These are phyloP conservation scores for Microdochium nivale DNA, from an alignment of 2,329 filamentous ascomycete genomes.

Conservation along the genomic window DNA sequence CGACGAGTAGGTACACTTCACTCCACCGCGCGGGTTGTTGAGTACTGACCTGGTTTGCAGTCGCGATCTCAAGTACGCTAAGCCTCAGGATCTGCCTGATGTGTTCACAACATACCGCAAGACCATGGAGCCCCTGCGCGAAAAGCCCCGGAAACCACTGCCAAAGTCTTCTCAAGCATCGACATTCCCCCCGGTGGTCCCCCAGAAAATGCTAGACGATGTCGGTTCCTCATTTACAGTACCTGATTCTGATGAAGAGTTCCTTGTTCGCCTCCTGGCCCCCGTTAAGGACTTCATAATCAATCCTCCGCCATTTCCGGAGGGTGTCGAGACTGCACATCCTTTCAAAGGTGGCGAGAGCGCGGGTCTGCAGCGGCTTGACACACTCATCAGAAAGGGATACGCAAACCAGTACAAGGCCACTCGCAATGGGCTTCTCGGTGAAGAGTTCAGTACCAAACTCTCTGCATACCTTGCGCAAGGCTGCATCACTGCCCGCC, in stretches of 20 bases:
- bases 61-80: conserved; percentile 53
- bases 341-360: conserved; percentile 62
- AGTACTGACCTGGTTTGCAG: conserved; percentile 27
- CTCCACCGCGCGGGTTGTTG: background rate
- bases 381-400: conserved; percentile 51
- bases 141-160: conserved; percentile 50
- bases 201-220: conserved; percentile 37
- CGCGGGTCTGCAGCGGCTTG: conserved; percentile 47
- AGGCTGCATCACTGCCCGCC: conserved; percentile 64
- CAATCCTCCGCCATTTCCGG: conserved; percentile 43
- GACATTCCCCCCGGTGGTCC: conserved; percentile 52
- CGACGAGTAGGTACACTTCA: conserved; percentile 55
- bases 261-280: conserved; percentile 45
- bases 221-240: conserved; percentile 57
- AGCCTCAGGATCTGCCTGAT: conserved; percentile 56
- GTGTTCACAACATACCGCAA: conserved; percentile 71
- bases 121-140: conserved; percentile 60
- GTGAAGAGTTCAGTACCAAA: conserved; percentile 66
- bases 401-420: conserved; percentile 57
- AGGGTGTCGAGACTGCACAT: conserved; percentile 48
- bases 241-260: conserved; percentile 41
- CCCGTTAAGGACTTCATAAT: conserved; percentile 46
- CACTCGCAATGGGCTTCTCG: conserved; percentile 63
- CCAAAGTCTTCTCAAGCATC: conserved; percentile 38
- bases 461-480: conserved; percentile 65